Evolutionary conservation across 805 yeast genomes (phyloP).

Genomic region (Starmerella bombicola): DNA sequence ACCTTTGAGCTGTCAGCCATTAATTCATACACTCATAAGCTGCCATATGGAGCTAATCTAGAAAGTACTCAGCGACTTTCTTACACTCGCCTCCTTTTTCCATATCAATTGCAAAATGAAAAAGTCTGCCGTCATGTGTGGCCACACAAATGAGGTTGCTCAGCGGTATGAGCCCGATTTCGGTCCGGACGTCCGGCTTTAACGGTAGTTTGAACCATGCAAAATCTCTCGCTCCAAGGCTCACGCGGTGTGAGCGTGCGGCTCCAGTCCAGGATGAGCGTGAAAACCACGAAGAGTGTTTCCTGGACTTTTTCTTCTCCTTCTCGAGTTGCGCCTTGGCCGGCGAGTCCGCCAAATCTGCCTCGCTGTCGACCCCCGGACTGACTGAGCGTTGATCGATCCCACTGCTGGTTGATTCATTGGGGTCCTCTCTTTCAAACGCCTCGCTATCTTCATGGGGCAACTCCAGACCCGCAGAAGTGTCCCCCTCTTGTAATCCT

Average conservation of each 20-base stretch:
- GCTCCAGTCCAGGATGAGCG: slow-evolving; percentile 5
- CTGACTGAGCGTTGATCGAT: not conserved
- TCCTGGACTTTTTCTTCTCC: not conserved
- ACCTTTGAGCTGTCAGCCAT: too few species aligned
- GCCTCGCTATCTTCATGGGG: not conserved
- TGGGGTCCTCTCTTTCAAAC: not conserved
- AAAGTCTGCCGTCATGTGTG: slow-evolving; percentile 68
- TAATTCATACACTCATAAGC: too few species aligned
- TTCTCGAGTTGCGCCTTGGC: not conserved
- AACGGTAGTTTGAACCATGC: slow-evolving; percentile 69
- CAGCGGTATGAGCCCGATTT: slow-evolving; percentile 30
- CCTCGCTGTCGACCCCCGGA: not conserved
- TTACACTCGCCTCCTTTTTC: slow-evolving; percentile 91
- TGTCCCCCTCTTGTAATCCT: not conserved
- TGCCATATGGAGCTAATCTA: too few species aligned
- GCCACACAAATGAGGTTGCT: slow-evolving; percentile 39
- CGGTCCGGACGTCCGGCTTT: slow-evolving; percentile 25
- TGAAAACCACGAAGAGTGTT: slow-evolving; percentile 13
- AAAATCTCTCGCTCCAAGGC: slow-evolving; percentile 55
- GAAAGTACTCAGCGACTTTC: slow-evolving; percentile 46
- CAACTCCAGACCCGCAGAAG: not conserved
- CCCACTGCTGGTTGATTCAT: not conserved
- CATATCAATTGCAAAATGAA: slow-evolving; percentile 69
- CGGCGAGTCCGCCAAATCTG: not conserved
- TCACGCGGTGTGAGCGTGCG: slow-evolving; percentile 31